Evolutionary conservation across 2,329 filamentous ascomycete species (phyloP), one percentile per base, ranked within the genome.

Genomic region (Paecilomyces niveus): DNA sequence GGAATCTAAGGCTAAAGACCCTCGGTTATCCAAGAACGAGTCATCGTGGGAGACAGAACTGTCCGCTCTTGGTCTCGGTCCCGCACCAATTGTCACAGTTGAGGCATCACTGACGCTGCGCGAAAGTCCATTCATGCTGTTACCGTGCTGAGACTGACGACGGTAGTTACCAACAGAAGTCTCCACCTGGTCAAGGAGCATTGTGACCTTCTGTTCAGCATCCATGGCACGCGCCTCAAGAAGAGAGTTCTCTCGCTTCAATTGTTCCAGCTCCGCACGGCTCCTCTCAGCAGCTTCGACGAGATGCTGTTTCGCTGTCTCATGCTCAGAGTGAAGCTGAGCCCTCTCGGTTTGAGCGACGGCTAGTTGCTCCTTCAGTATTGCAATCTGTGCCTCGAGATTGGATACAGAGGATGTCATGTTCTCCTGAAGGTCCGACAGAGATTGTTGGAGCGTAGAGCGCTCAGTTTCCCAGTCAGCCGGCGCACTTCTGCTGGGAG

Each of bases 111-210:
- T 84, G 60, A 85, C 83, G 8, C 66, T 74, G 45, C 87, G 82
- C 13, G 70, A 74, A 58, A 75, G 69, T n/a, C 69, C 73, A 59
- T 72, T 76, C 59, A 67, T 53, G 24, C 67, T 64, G 70, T 75
- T 67, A 54, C 68, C 69, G 59, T 74, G 70, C 63, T 84, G 79
- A 4, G 83, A 84, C 66, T 85, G 91, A 49, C 94, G 89, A 57
- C 94, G 89, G 74, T 97, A 97, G 72, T 90, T 96, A 75, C 94
- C 92, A 15, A 99, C 94, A 3, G 91, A 96, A 49, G 87, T 86
- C 74, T 96, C 93, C 39, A 99, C 92, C 70, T 97, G 93, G 72
- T 97, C 92, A 11, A 99, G 85, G 54, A 99, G 85, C 68, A 96
- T 84, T 32, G 90, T 90, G 22, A 99, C 94, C 69, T 96, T 96